Base-by-base conservation (phyloP, 345 rosid genomes). In the Pugionium dolabratum region DNA sequence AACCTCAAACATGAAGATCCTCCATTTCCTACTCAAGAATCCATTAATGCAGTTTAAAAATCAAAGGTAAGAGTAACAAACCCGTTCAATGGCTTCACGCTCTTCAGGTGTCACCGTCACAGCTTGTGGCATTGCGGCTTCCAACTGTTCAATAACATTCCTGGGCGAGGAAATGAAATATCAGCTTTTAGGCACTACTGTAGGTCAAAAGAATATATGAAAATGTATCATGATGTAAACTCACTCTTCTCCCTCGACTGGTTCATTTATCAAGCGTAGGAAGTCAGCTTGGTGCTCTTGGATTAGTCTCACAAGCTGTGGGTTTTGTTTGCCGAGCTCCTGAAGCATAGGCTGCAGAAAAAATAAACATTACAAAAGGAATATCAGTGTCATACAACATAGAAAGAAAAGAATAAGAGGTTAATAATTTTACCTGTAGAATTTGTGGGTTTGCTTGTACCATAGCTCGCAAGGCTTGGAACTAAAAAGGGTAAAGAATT, bases 201-300 rank as follows among this genome's bases (percentile, higher is more conserved):
- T 39, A 33, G 31, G 18, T 18, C 18, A 65, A 33, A 42, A 44
- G 25, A 27, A 26, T 2, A 4, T 6, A 28, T 2, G 18, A 47
- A 36, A 74, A 18, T 44, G 1, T 4, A 26, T 8, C 18, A 32
- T 41, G 10, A 30, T 18, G 18, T 18, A 47, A 71, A 73, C 98
- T 86, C 78, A 92, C 98, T 87, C 96, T 65, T 87, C 95, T 70
- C 93, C 95, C 78, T 92, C 96, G 32, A 75, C 82, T 2, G 93
- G 98, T 67, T 92, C 98, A 54, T 89, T 89, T 60, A 92, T 87
- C 76, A 92, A 76, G 49, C 85, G 93, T 58, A 92, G 85, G 64
- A 92, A 92, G 66, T 92, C 98, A 43, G 84, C 82, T 59, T 89
- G 96, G 74, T 87, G 96, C 72, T 92, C 98, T 84, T 87, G 96